Evolutionary conservation across 345 rosid species (phyloP).

Genomic region (Salix brachista): DNA sequence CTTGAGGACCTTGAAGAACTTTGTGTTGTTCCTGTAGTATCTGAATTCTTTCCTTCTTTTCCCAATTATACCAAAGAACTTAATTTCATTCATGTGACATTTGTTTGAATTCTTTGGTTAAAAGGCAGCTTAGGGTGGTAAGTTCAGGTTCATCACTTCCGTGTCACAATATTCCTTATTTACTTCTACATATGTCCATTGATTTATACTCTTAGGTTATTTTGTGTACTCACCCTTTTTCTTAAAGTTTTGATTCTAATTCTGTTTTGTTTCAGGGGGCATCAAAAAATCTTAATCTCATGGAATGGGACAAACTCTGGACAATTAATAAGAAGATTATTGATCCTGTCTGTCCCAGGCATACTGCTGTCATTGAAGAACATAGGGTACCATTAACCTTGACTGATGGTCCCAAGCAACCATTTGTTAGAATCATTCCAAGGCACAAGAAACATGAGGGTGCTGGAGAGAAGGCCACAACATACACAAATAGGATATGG

Average conservation of each 20-base stretch:
- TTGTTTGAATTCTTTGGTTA: neutral
- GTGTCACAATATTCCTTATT: neutral
- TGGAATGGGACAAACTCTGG: conserved; percentile 99
- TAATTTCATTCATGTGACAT: neutral
- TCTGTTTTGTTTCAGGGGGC: conserved; percentile 58
- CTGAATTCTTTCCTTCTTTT: neutral
- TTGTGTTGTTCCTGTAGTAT: neutral
- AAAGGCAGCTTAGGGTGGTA: neutral
- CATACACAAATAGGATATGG: conserved; percentile 76
- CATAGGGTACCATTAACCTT: conserved; percentile 53
- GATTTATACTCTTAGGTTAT: neutral
- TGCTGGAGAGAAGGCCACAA: conserved; percentile 89
- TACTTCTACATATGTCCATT: neutral
- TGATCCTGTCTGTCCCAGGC: conserved; percentile 94
- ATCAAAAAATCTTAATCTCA: conserved; percentile 83
- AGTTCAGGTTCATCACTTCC: neutral
- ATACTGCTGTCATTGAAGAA: conserved; percentile 82
- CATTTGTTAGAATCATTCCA: conserved; percentile 69
- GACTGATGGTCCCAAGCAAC: conserved; percentile 58
- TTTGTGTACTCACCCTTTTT: neutral
- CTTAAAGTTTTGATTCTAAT: neutral
- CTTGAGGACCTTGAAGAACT: neutral
- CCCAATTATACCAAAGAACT: neutral
- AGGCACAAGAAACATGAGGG: conserved; percentile 89
- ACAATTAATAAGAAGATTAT: conserved; percentile 83